Evolutionary conservation across 495 filamentous ascomycete genomes (phyloP).

Genomic region (Oidiodendron maius): DNA sequence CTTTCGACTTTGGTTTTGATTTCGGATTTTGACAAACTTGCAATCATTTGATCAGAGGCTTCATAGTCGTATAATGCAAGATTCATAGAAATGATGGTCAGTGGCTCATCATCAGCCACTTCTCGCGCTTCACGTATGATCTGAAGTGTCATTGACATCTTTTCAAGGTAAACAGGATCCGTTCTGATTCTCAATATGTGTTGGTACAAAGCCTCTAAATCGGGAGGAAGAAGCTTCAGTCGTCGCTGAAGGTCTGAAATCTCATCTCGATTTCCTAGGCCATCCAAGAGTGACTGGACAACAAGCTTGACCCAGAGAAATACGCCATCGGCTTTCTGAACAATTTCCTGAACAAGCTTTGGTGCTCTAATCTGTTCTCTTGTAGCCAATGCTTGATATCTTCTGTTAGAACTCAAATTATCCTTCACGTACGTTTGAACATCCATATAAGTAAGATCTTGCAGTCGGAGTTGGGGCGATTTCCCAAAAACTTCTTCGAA

Average conservation of each 20-base stretch:
- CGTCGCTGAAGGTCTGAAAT: conserved; percentile 2
- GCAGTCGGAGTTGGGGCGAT: not conserved
- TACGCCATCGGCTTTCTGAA: conserved; percentile 1
- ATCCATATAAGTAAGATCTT: conserved; percentile 1
- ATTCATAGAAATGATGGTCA: too few relatives aligned
- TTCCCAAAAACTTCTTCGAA: conserved; percentile 17
- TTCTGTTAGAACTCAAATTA: not conserved
- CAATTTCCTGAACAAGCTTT: not conserved
- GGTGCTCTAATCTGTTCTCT: not conserved
- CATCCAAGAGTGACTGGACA: not conserved
- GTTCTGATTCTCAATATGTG: not conserved
- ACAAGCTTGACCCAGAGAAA: conserved; percentile 4
- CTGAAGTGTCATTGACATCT: not conserved
- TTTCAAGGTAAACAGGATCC: conserved; percentile 1
- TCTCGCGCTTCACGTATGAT: not conserved
- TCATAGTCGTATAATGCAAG: too few relatives aligned
- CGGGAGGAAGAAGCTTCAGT: not conserved
- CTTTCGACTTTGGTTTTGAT: too few relatives aligned
- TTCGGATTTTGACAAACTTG: too few relatives aligned
- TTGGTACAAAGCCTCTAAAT: not conserved
- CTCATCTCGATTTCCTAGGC: not conserved
- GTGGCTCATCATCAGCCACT: too few relatives aligned
- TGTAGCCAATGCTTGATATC: not conserved
- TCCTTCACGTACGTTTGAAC: conserved; percentile 1
- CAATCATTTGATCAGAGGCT: too few relatives aligned